Base-by-base conservation (phyloP, 345 rosid genomes). In the Garcia nutans region DNA sequence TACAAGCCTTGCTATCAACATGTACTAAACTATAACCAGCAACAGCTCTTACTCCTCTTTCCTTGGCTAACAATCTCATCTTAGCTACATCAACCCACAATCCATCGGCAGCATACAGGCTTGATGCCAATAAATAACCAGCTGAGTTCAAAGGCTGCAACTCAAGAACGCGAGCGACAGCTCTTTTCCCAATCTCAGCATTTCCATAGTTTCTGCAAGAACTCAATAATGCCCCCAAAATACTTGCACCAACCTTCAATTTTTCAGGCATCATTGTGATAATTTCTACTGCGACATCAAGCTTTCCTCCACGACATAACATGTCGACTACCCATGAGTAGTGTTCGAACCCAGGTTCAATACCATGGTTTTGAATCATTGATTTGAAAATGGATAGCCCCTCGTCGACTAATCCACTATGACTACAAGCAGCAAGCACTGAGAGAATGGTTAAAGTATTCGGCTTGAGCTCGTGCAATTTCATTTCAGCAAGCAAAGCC, bases 191-290 rank as follows among this genome's bases (percentile, higher is more conserved):
- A 2, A 80, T 62, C 74, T 85, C 82, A 11, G 60, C 59, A 71
- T 82, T 83, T 28, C 81, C 83, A 28, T 77, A 72, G 82, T 74
- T 89, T 49, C 87, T 88, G 26, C 94, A 93, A 74, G 87, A 84
- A 50, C 88, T 89, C 55, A 93, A 81, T 50, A 90, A 54, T 20
- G 97, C 79, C 55, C 92, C 94, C 98, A 93, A 90, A 64, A 88
- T 80, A 65, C 90, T 87, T 73, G 88, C 88, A 41, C 88, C 78
- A 2, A 76, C 67, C 68, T 86, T 82, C 10, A 84, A 3, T 33
- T 60, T 79, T 50, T 73, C 67, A 3, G 93, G 93, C 80, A 90
- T 82, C 68, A 76, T 78, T 61, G 78, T 79, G 45, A 91, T 80
- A 78, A 93, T 60, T 69, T 85, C 88, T 70, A 82, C 24, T 0